A percentile compares a stretch with the other conserved stretches of the same genome.
phyloP scores from a whole-genome alignment of 73 alveolate species.

The Paramecium sonneborni region DNA sequence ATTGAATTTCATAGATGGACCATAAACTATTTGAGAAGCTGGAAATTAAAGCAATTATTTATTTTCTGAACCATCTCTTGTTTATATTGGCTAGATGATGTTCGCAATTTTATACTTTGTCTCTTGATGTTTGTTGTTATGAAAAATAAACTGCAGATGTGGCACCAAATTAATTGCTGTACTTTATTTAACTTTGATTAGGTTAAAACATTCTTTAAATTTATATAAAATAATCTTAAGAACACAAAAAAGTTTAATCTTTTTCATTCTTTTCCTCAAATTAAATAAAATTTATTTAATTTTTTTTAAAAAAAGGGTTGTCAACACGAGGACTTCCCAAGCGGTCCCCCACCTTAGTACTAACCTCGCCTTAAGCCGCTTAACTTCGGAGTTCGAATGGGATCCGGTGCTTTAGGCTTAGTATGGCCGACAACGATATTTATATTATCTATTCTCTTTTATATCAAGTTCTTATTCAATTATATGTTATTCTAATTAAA shows the following conservation, averaged over 20 bases:
- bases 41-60: background rate
- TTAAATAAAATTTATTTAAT: background rate
- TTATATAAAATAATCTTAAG: background rate
- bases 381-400: slow-evolving; percentile 99
- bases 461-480: background rate
- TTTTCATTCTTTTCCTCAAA: background rate
- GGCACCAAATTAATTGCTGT: slow-evolving; percentile 23
- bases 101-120: background rate
- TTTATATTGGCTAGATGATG: background rate
- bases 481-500: no score
- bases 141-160: slow-evolving; percentile 47
- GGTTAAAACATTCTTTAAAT: background rate
- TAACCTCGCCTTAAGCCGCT: slow-evolving; percentile 99
- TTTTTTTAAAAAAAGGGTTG: slow-evolving; percentile 71
- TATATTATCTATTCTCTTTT: background rate
- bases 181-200: slow-evolving; percentile 4
- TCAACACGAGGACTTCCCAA: slow-evolving; percentile 98
- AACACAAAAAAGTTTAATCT: background rate
- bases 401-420: slow-evolving; percentile 99
- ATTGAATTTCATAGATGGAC: background rate
- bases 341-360: slow-evolving; percentile 99
- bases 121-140: slow-evolving; percentile 27
- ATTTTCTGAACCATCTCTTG: slow-evolving; percentile 11
- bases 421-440: slow-evolving; percentile 97
- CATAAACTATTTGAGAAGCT: slow-evolving; percentile 36